phyloP scores from a whole-genome alignment of 768 basidiomycete species.

The Termitomyces sp. region DNA sequence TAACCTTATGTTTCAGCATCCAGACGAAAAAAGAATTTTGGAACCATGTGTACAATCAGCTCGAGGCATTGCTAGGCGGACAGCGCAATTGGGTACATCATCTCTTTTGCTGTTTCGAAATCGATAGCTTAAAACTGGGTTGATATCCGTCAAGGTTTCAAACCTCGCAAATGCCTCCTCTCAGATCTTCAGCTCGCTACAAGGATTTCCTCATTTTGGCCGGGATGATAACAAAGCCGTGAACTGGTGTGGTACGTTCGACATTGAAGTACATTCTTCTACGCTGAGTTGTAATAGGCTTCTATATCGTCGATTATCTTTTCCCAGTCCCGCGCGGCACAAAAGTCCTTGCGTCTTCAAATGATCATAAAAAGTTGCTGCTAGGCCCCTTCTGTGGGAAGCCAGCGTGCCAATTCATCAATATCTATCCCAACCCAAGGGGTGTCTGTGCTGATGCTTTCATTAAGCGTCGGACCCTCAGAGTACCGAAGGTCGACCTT shows the following conservation, averaged over 20 bases:
- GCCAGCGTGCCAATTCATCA: constrained; percentile 86
- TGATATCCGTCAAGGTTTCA: constrained; percentile 57
- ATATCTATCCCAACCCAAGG: constrained; percentile 44
- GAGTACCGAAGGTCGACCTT: constrained; percentile 72
- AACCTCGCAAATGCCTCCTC: constrained; percentile 83
- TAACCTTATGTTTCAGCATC: constrained; percentile 31
- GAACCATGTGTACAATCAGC: constrained; percentile 62
- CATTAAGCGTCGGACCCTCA: constrained; percentile 42
- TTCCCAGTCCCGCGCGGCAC: constrained; percentile 44
- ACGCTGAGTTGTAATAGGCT: constrained; percentile 47
- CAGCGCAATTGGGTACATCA: constrained; percentile 73
- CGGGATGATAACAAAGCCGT: constrained; percentile 56
- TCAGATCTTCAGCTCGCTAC: constrained; percentile 72
- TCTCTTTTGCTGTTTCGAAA: neutral
- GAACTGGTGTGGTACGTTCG: constrained; percentile 86
- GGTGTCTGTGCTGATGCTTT: constrained; percentile 88
- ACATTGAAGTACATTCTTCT: neutral
- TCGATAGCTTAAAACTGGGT: neutral
- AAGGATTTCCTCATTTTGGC: constrained; percentile 68
- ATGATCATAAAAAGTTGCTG: constrained; percentile 36
- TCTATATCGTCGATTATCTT: constrained; percentile 68
- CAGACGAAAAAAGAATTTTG: constrained; percentile 76
- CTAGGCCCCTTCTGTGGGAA: constrained; percentile 87
- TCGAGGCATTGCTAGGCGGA: constrained; percentile 55
- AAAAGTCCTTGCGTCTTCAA: constrained; percentile 7